Percentiles rank a stretch among this genome's conserved stretches.
phyloP scores from a whole-genome alignment of 148 eudicot species.

The Dianthus caryophyllus region DNA sequence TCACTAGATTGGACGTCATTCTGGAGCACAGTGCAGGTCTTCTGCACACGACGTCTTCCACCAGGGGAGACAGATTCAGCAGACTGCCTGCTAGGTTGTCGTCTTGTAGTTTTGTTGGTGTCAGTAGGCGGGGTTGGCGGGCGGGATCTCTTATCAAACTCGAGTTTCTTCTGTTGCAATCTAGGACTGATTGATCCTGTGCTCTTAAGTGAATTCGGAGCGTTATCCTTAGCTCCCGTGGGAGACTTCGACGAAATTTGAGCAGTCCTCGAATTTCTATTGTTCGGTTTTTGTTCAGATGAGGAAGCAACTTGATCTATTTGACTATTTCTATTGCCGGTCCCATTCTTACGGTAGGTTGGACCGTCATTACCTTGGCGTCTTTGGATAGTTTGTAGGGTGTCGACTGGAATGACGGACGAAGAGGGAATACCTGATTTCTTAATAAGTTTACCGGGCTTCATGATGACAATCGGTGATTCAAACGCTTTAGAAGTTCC shows the following conservation, averaged over 20 bases:
- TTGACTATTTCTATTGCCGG: constrained; percentile 26
- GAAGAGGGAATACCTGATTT: constrained; percentile 50
- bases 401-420: constrained; percentile 48
- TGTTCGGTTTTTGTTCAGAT: constrained; percentile 36
- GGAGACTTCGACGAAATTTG: constrained; percentile 39
- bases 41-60: constrained; percentile 47
- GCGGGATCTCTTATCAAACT: constrained; percentile 62
- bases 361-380: constrained; percentile 30
- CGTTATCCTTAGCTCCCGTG: constrained; percentile 38
- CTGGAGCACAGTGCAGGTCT: constrained; percentile 34
- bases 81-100: constrained; percentile 44
- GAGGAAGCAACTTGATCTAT: constrained; percentile 33
- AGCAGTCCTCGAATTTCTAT: constrained; percentile 32
- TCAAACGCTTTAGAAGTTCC: constrained; percentile 36
- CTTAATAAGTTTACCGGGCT: constrained; percentile 73
- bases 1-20: constrained; percentile 45
- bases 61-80: constrained; percentile 56
- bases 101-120: constrained; percentile 51
- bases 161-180: constrained; percentile 63
- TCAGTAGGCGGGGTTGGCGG: constrained; percentile 75
- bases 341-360: constrained; percentile 29
- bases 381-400: constrained; percentile 41
- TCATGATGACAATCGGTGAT: constrained; percentile 82
- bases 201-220: constrained; percentile 34
- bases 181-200: constrained; percentile 71